These are phyloP conservation scores for Styphnolobium japonicum DNA, from an alignment of 306 rosid species.

Conservation along the genomic window DNA sequence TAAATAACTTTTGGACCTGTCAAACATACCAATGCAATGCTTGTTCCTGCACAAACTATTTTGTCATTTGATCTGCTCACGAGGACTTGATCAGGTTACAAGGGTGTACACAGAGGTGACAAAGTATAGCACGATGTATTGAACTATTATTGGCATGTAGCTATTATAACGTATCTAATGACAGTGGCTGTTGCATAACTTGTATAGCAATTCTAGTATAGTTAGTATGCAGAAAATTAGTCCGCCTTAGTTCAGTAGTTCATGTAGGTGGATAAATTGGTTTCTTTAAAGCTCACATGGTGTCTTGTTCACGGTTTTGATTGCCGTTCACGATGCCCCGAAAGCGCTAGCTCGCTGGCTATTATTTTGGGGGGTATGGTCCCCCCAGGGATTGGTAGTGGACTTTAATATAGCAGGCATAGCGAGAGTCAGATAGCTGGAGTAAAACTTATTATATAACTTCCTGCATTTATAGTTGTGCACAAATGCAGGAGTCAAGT, in stretches of 20 bases:
- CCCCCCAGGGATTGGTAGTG: slow-evolving; percentile 21
- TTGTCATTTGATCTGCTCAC: background rate
- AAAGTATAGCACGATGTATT: background rate
- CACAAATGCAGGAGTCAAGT: background rate
- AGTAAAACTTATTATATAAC: background rate
- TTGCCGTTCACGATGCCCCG: background rate
- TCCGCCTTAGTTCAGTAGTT: background rate
- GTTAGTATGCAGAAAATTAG: background rate
- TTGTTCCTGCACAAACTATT: slow-evolving; percentile 13
- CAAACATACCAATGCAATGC: slow-evolving; percentile 39
- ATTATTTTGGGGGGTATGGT: slow-evolving; percentile 16
- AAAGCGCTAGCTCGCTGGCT: background rate
- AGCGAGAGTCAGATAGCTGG: background rate
- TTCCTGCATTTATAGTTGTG: background rate
- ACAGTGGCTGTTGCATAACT: background rate
- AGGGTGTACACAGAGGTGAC: background rate
- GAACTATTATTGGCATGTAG: background rate
- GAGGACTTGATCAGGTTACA: background rate
- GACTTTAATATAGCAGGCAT: background rate
- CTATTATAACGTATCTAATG: background rate
- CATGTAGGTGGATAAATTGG: background rate
- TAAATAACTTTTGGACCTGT: slow-evolving; percentile 40
- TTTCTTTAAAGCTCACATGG: slow-evolving; percentile 31
- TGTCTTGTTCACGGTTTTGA: slow-evolving; percentile 16
- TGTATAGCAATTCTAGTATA: background rate